These are phyloP conservation scores for Schizosaccharomyces osmophilus DNA, from an alignment of 805 yeast genomes.

Conservation along the genomic window DNA sequence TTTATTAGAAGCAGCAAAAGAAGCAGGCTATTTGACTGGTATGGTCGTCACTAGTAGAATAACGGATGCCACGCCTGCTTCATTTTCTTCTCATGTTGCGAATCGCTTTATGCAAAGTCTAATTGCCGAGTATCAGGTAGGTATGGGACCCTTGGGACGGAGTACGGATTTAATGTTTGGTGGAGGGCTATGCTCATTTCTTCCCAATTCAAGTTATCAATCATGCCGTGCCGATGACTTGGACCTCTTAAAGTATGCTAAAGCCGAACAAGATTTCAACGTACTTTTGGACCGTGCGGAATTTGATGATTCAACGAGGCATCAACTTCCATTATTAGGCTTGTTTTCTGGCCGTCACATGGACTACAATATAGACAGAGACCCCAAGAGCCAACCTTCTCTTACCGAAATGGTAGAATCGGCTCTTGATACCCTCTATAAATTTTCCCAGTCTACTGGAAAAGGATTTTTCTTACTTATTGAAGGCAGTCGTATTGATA, in stretches of 20 bases:
- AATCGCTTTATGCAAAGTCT: constrained; percentile 55
- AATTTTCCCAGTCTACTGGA: constrained; percentile 31
- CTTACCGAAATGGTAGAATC: constrained; percentile 53
- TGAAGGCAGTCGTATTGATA: constrained; percentile 79
- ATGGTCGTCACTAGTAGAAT: constrained; percentile 77
- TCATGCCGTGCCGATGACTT: constrained; percentile 50
- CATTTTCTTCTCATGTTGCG: constrained; percentile 60
- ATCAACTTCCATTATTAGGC: constrained; percentile 52
- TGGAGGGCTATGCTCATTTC: constrained; percentile 57
- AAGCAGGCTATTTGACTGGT: constrained; percentile 57
- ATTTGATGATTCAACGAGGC: constrained; percentile 33
- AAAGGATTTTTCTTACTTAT: constrained; percentile 30
- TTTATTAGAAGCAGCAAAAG: constrained; percentile 61
- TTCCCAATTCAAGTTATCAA: constrained; percentile 27
- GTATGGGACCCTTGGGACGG: constrained; percentile 45
- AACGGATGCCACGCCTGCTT: constrained; percentile 90
- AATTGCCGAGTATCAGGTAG: constrained; percentile 73
- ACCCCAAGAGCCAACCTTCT: constrained; percentile 37
- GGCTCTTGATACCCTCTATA: constrained; percentile 43
- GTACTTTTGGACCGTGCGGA: constrained; percentile 19
- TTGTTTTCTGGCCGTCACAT: constrained; percentile 53
- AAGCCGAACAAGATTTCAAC: constrained; percentile 17
- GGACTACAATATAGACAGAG: constrained; percentile 66
- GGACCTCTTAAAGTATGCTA: constrained; percentile 43
- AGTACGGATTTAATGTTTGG: constrained; percentile 69